Conservation (phyloP, 2,329 filamentous ascomycete genomes). For the Cadophora sp. region DNA sequence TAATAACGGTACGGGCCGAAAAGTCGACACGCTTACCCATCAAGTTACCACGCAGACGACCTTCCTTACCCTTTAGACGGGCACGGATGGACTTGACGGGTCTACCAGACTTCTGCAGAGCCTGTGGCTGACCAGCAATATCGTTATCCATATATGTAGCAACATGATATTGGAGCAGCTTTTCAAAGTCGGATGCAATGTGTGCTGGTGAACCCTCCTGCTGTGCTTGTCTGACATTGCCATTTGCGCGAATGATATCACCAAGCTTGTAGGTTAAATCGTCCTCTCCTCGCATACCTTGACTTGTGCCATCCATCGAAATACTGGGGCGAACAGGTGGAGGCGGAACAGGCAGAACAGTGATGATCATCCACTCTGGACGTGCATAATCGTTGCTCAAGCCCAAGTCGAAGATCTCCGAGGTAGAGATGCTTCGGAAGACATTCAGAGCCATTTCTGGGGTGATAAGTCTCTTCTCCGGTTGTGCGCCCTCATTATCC, state of each 20-base stretch:
- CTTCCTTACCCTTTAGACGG: conserved; percentile 98
- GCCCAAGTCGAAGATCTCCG: conserved; percentile 85
- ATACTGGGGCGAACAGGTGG: conserved; percentile 97
- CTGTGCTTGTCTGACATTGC: conserved; percentile 89
- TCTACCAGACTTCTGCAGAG: conserved; percentile 94
- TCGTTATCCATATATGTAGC: conserved; percentile 99
- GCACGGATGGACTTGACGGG: conserved; percentile 97
- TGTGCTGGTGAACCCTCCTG: conserved; percentile 91
- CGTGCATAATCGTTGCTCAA: conserved; percentile 94
- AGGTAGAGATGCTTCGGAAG: conserved; percentile 82
- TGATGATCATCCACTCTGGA: conserved; percentile 98
- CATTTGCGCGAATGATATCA: conserved; percentile 97
- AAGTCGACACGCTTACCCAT: conserved; percentile 99
- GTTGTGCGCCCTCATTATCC: conserved; percentile 70
- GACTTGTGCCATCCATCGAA: conserved; percentile 92
- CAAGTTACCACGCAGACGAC: conserved; percentile 94
- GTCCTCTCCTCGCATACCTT: conserved; percentile 93
- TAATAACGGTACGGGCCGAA: conserved; percentile 99
- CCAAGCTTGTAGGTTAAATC: conserved; percentile 99
- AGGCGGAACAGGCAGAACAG: conserved; percentile 91
- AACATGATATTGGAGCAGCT: conserved; percentile 94
- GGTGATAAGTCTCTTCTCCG: conserved; percentile 82
- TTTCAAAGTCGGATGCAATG: conserved; percentile 89
- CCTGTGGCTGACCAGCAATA: conserved; percentile 92
- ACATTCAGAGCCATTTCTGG: conserved; percentile 86